phyloP scores from a whole-genome alignment of 306 rosid genomes.

The Glycine tomentella region DNA sequence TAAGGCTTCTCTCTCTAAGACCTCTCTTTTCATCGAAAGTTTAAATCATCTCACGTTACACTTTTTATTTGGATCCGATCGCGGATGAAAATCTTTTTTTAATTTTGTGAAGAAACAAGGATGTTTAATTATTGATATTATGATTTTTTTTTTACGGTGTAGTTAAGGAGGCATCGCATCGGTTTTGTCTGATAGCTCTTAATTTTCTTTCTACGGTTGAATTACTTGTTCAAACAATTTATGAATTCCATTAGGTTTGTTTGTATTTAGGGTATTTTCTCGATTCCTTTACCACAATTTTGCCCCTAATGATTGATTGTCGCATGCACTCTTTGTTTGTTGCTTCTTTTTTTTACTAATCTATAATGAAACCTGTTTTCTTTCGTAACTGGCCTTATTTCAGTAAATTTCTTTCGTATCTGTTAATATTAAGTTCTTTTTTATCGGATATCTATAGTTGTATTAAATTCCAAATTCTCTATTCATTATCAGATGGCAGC shows the following conservation, averaged over 20 bases:
- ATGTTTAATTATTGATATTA: no score
- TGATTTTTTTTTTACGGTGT: no score
- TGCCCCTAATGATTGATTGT: background rate
- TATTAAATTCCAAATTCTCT: background rate
- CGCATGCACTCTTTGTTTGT: background rate
- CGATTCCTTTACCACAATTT: no score
- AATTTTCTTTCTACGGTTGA: slow-evolving; percentile 8
- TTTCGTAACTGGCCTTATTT: background rate
- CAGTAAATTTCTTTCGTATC: background rate
- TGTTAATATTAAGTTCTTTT: background rate
- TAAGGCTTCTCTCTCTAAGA: background rate
- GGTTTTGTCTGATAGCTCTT: no score
- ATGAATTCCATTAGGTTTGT: background rate
- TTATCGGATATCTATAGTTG: background rate
- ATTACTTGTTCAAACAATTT: background rate
- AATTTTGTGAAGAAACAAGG: no score
- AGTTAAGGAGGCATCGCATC: no score
- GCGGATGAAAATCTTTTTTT: no score
- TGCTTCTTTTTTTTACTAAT: background rate
- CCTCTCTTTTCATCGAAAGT: no score
- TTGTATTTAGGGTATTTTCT: no score
- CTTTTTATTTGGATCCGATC: no score
- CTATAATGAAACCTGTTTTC: background rate
- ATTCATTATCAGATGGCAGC: slow-evolving; percentile 67
- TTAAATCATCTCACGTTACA: no score